Percentiles rank a stretch among this genome's conserved stretches.
phyloP scores from a whole-genome alignment of 129 eudicot genomes.

The Flaveria linearis region DNA sequence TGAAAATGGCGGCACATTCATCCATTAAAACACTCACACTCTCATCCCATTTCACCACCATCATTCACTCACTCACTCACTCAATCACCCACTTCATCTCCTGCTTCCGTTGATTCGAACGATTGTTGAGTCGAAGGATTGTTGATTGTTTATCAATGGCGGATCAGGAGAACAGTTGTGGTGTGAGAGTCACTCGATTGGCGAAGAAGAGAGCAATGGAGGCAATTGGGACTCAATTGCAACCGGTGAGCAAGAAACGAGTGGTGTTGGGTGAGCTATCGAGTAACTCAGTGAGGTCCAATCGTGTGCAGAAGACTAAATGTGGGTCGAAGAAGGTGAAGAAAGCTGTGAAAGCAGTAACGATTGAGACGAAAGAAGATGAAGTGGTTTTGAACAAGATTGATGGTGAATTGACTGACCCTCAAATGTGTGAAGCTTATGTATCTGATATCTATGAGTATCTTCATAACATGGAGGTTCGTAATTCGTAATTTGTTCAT shows the following conservation, averaged over 20 bases:
- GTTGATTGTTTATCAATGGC: conserved; percentile 41
- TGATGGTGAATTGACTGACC: conserved; percentile 42
- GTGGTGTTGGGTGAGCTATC: conserved; percentile 60
- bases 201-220: conserved; percentile 63
- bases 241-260: conserved; percentile 56
- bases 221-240: conserved; percentile 30
- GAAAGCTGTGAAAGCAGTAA: conserved; percentile 8
- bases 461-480: conserved; percentile 75
- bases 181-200: conserved; percentile 57
- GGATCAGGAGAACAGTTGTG: conserved; percentile 51
- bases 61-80: not conserved
- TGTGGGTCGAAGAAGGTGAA: conserved; percentile 31
- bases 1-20: conserved; percentile 51
- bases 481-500: not conserved
- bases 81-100: conserved; percentile 16
- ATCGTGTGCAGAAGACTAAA: conserved; percentile 17
- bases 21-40: conserved; percentile 12
- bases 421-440: conserved; percentile 74
- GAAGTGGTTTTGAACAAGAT: conserved; percentile 25
- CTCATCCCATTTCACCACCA: conserved; percentile 12
- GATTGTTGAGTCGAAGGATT: not conserved
- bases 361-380: not conserved
- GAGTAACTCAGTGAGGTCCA: too few relatives aligned
- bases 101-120: conserved; percentile 21
- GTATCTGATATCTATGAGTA: conserved; percentile 65